Evolutionary conservation across 768 basidiomycete species (phyloP).

Genomic region (Tulasnella sp.): DNA sequence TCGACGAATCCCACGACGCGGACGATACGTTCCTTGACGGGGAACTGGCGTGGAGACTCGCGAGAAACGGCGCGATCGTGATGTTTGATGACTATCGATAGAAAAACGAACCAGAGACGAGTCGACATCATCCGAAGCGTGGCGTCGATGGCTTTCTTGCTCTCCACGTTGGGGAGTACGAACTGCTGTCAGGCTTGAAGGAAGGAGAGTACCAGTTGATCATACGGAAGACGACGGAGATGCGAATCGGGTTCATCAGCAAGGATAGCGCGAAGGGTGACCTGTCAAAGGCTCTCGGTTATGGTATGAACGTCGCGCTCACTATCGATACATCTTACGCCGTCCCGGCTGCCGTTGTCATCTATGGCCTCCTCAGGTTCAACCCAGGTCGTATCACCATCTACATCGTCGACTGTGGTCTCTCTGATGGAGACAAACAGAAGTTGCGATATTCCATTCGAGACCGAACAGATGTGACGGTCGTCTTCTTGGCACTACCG

Average conservation of each 20-base stretch:
- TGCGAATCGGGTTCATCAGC: constrained; percentile 43
- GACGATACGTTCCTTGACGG: constrained; percentile 52
- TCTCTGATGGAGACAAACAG: constrained; percentile 29
- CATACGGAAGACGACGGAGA: constrained; percentile 38
- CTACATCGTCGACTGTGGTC: constrained; percentile 41
- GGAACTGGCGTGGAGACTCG: constrained; percentile 46
- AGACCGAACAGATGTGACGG: constrained; percentile 25
- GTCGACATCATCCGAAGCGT: constrained; percentile 43
- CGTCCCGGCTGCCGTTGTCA: constrained; percentile 38
- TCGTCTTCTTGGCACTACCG: constrained; percentile 35
- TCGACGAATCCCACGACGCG: constrained; percentile 49
- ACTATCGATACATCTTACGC: constrained; percentile 35
- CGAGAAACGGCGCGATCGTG: constrained; percentile 38
- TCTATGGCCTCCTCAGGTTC: constrained; percentile 31
- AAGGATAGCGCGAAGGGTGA: neutral
- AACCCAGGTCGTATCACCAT: constrained; percentile 34
- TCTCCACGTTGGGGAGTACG: constrained; percentile 41
- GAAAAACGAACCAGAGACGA: constrained; percentile 37
- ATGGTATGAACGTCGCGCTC: constrained; percentile 40
- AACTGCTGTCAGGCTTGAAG: constrained; percentile 27
- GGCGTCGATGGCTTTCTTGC: constrained; percentile 45
- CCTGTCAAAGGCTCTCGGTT: constrained; percentile 26
- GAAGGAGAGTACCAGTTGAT: constrained; percentile 40
- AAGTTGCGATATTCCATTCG: constrained; percentile 28
- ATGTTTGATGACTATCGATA: constrained; percentile 52